Percentiles rank a stretch among this genome's conserved stretches.
Conservation (phyloP, 139 green algal species). For the Coelastrella sp. region DNA sequence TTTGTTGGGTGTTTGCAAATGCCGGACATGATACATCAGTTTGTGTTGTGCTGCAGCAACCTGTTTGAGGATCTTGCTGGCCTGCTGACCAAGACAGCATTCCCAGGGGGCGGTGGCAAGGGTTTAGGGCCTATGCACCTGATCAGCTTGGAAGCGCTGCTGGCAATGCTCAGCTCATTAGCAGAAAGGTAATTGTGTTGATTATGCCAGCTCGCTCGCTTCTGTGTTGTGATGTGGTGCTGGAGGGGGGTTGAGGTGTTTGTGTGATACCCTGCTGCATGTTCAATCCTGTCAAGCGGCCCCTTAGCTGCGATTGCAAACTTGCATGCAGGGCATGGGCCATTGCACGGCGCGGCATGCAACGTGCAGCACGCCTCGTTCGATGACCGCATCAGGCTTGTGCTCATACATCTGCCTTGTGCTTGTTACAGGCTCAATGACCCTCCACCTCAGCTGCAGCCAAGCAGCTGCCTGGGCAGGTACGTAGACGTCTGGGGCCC, state of each 20-base stretch:
- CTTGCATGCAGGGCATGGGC: too few relatives aligned
- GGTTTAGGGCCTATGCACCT: slow-evolving; percentile 83
- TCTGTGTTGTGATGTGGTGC: background rate
- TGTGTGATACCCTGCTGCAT: background rate
- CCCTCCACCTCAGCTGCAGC: slow-evolving; percentile 41
- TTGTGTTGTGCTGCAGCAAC: slow-evolving; percentile 68
- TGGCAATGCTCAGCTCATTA: slow-evolving; percentile 83
- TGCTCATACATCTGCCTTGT: too few relatives aligned
- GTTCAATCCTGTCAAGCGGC: too few relatives aligned
- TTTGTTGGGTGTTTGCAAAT: too few relatives aligned
- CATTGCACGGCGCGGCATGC: too few relatives aligned
- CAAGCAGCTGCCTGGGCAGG: background rate
- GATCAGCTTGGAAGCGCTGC: slow-evolving; percentile 90
- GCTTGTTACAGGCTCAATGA: slow-evolving; percentile 25
- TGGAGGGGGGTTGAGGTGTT: background rate
- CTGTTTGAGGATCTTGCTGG: slow-evolving; percentile 85
- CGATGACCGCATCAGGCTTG: too few relatives aligned
- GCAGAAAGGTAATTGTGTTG: slow-evolving; percentile 54
- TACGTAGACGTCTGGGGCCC: slow-evolving; percentile 41
- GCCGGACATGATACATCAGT: too few relatives aligned
- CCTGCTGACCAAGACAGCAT: slow-evolving; percentile 85
- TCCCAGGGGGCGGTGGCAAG: slow-evolving; percentile 66
- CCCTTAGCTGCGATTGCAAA: too few relatives aligned
- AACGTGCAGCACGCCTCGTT: too few relatives aligned
- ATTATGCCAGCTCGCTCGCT: background rate